Evolutionary conservation across 345 rosid species (phyloP), one percentile per base, ranked within the genome.

Genomic region (Ricinus communis): DNA sequence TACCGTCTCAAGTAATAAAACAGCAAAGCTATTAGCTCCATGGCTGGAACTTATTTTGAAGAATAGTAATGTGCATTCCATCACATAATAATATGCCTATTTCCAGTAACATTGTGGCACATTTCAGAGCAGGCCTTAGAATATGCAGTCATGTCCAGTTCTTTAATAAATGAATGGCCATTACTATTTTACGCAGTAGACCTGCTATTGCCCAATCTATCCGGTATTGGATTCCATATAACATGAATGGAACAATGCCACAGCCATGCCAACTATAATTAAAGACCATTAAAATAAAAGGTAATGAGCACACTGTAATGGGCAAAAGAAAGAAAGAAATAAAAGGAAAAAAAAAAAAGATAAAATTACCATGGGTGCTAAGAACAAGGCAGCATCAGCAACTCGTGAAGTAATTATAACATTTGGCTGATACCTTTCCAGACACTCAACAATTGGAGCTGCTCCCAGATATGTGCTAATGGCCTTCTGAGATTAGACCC

Each of bases 391-490:
- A 21, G 94, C 97, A 77, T 93, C 98, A 67, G 97, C 97, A 55
- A 91, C 80, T 74, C 97, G 81, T 56, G 97, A 93, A 79, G 97
- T 88, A 69, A 93, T 82, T 40, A 93, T 74, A 28, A 93, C 94
- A 84, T 88, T 69, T 53, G 96, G 93, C 69, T 80, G 85, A 84
- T 93, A 90, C 78, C 82, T 91, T 62, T 90, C 96, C 59, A 93
- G 87, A 71, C 97, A 93, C 81, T 88, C 90, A 73, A 93, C 97
- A 76, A 93, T 87, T 1, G 97, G 97, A 76, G 90, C 93, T 64
- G 97, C 97, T 82, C 98, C 98, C 65, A 93, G 84, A 83, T 93
- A 93, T 30, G 98, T 91, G 82, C 97, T 84, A 58, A 79, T 63
- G 49, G 96, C 97, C 97, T 93, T 85, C 75, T 77, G 43, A 75